These are phyloP conservation scores for Trichoderma semiorbis DNA, from an alignment of 2,329 filamentous ascomycete species.

Conservation along the genomic window DNA sequence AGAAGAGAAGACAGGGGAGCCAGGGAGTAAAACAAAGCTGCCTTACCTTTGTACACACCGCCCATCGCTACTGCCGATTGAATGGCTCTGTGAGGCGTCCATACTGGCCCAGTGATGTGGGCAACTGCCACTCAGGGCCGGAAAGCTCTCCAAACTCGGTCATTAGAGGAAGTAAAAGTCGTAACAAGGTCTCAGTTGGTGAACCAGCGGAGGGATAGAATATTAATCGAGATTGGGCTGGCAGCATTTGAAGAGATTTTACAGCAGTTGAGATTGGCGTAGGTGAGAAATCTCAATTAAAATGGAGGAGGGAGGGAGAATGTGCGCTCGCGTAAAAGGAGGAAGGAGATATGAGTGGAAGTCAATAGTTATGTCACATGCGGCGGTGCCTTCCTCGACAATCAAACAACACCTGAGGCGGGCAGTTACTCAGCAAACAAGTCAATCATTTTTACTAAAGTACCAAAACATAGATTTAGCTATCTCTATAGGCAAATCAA, in stretches of 20 bases:
- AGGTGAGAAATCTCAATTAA: neutral
- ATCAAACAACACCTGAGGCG: neutral
- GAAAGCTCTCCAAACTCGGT: neutral
- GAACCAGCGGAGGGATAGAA: too few species aligned
- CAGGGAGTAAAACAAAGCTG: too few species aligned
- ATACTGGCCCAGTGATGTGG: too few species aligned
- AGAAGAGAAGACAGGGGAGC: too few species aligned
- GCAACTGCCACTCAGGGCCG: conserved; percentile 2
- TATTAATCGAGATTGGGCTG: neutral
- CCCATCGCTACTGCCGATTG: neutral
- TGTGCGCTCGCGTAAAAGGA: neutral
- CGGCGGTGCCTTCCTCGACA: neutral
- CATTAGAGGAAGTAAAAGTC: neutral
- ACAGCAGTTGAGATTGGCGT: neutral
- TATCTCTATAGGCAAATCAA: neutral
- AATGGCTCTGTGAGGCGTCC: neutral
- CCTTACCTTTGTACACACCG: neutral
- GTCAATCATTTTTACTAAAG: neutral
- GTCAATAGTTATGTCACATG: neutral
- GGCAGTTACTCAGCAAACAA: neutral
- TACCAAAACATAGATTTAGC: neutral
- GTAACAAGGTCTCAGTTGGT: neutral
- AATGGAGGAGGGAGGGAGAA: neutral
- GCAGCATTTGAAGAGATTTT: neutral
- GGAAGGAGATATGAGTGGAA: neutral